phyloP scores from a whole-genome alignment of 1,284 basidiomycete species.

The Sanghuangporus weigelae region DNA sequence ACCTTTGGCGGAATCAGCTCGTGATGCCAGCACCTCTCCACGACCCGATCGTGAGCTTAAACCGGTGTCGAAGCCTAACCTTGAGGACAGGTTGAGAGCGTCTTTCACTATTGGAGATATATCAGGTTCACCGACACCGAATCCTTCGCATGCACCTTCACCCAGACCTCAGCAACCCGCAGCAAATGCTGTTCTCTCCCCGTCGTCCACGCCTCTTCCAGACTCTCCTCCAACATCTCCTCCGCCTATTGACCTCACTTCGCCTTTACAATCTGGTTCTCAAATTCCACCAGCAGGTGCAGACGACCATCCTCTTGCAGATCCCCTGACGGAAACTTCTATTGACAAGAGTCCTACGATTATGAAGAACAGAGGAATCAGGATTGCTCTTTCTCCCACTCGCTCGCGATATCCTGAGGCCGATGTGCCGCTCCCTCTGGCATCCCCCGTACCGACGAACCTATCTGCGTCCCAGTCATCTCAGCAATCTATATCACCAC shows the following conservation, averaged over 20 bases:
- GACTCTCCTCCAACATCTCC: constrained; percentile 32
- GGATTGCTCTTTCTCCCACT: background rate
- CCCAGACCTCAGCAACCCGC: constrained; percentile 31
- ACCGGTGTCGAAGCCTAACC: constrained; percentile 42
- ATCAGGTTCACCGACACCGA: constrained; percentile 41
- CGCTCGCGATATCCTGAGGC: constrained; percentile 11
- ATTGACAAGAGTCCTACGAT: background rate
- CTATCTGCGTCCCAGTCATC: constrained; percentile 14
- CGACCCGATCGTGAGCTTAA: constrained; percentile 22
- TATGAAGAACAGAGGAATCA: background rate
- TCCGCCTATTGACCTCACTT: background rate
- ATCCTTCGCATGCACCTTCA: constrained; percentile 37
- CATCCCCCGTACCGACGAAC: constrained; percentile 12
- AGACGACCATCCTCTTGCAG: background rate
- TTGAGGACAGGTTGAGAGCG: constrained; percentile 67
- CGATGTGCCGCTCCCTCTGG: constrained; percentile 13
- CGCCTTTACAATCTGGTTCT: background rate
- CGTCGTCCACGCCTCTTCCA: constrained; percentile 40
- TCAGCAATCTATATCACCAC: constrained; percentile 12
- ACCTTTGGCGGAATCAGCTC: constrained; percentile 10
- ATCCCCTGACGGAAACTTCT: background rate
- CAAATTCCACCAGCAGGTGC: background rate
- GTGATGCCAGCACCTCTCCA: constrained; percentile 18
- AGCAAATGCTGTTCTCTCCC: constrained; percentile 35
- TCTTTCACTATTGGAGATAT: constrained; percentile 54